Percentiles rank a stretch among this genome's conserved stretches.
phyloP scores from a whole-genome alignment of 768 basidiomycete genomes.

The Amanita jacksonii region DNA sequence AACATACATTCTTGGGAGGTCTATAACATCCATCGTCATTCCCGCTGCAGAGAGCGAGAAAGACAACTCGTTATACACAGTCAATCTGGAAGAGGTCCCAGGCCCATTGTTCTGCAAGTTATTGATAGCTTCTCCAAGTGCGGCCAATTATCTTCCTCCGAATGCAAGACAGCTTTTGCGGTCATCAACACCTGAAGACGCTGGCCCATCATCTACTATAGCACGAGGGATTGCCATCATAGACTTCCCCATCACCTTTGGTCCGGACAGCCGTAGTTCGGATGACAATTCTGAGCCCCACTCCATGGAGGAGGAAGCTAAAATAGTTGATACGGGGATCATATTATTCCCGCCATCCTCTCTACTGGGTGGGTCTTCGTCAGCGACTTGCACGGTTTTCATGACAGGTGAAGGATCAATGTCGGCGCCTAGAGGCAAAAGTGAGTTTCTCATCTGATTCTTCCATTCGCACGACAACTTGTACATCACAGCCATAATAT shows the following conservation, averaged over 20 bases:
- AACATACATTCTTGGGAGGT: conserved; percentile 62
- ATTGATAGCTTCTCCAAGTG: conserved; percentile 40
- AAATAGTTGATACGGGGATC: conserved; percentile 49
- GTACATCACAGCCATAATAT: conserved; percentile 42
- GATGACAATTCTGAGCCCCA: conserved; percentile 4
- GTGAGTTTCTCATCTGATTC: conserved; percentile 27
- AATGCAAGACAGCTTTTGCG: conserved; percentile 14
- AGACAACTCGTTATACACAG: conserved; percentile 23
- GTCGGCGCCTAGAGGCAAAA: conserved; percentile 66
- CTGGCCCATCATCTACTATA: conserved; percentile 13
- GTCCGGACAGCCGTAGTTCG: conserved; percentile 6
- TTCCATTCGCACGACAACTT: conserved; percentile 4
- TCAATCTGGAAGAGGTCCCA: conserved; percentile 51
- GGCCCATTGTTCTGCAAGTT: conserved; percentile 47
- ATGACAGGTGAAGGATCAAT: conserved; percentile 66
- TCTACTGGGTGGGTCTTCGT: conserved; percentile 36
- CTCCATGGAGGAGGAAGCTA: conserved; percentile 12
- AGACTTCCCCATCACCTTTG: conserved; percentile 23
- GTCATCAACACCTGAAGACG: neutral
- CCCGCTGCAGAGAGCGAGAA: conserved; percentile 9
- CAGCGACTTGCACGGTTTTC: conserved; percentile 49
- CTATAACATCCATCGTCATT: conserved; percentile 21
- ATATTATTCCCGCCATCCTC: conserved; percentile 70
- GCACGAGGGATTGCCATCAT: conserved; percentile 46
- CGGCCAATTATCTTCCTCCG: conserved; percentile 20